A percentile compares a stretch with the other conserved stretches of the same genome.
These are phyloP conservation scores for Microbotryum scabiosae DNA, from an alignment of 1,284 basidiomycete species.

Conservation along the genomic window DNA sequence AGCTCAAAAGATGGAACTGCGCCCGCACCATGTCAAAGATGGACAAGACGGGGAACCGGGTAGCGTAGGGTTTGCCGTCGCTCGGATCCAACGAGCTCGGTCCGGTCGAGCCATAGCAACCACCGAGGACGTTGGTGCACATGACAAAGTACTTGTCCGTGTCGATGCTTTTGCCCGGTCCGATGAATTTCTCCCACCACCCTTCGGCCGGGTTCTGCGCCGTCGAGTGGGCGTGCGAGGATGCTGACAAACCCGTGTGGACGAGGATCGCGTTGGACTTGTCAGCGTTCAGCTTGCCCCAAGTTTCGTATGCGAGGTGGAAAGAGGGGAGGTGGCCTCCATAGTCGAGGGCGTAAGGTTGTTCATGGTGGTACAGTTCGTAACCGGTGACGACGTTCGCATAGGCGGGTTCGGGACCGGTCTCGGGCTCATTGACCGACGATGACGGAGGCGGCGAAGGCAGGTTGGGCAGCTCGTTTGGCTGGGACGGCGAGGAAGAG, in stretches of 20 bases:
- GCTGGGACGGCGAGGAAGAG: constrained; percentile 3
- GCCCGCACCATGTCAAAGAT: constrained; percentile 94
- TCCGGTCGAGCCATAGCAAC: constrained; percentile 94
- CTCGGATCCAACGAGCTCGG: constrained; percentile 69
- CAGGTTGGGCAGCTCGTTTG: constrained; percentile 6
- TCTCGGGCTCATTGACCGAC: constrained; percentile 18
- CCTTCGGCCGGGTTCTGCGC: constrained; percentile 68
- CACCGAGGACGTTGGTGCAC: constrained; percentile 94
- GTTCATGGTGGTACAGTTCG: constrained; percentile 38
- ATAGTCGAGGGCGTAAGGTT: constrained; percentile 66
- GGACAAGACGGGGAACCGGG: constrained; percentile 80
- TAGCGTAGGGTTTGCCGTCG: constrained; percentile 69
- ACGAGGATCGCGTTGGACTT: constrained; percentile 90
- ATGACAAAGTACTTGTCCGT: constrained; percentile 88
- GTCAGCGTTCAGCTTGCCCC: constrained; percentile 73
- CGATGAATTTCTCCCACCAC: constrained; percentile 99
- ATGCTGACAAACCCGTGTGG: constrained; percentile 91
- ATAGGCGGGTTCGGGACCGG: constrained; percentile 44
- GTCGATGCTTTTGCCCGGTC: constrained; percentile 86
- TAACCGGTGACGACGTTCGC: constrained; percentile 43
- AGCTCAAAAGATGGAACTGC: constrained; percentile 78
- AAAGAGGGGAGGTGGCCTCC: constrained; percentile 62
- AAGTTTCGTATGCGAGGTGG: constrained; percentile 93
- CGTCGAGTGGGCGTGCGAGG: constrained; percentile 87
- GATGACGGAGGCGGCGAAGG: constrained; percentile 5